Evolutionary conservation across 768 basidiomycete genomes (phyloP).

Genomic region (Leccinum variicolor): DNA sequence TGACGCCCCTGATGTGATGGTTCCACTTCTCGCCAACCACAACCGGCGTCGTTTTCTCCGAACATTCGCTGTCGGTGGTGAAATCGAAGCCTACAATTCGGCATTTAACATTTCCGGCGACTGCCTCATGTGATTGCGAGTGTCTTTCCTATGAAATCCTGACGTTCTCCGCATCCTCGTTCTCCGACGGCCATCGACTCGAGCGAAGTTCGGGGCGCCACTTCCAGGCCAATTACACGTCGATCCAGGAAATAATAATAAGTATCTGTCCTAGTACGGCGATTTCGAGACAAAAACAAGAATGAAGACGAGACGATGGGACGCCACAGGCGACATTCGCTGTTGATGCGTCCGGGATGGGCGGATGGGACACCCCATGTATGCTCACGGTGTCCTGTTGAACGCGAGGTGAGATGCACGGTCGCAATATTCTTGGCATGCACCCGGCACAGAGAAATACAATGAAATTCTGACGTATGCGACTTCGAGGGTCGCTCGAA

Average conservation of each 20-base stretch:
- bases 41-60: conserved; percentile 11
- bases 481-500: no score
- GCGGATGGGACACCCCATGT: neutral
- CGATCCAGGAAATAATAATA: neutral
- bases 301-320: neutral
- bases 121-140: no score
- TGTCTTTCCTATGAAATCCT: neutral
- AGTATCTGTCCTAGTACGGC: neutral
- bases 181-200: neutral
- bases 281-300: neutral
- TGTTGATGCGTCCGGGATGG: neutral
- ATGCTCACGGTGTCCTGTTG: neutral
- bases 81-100: conserved; percentile 6
- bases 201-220: neutral
- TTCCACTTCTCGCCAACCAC: neutral
- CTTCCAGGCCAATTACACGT: neutral
- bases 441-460: neutral
- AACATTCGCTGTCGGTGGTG: neutral
- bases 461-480: neutral
- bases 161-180: neutral
- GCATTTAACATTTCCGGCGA: conserved; percentile 6
- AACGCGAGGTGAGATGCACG: neutral
- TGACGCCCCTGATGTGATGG: neutral
- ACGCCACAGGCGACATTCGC: neutral
- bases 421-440: neutral